Evolutionary conservation across 176 grass and related monocot species (phyloP), one percentile per base, ranked within the genome.

Genomic region (Lolium multiflorum): DNA sequence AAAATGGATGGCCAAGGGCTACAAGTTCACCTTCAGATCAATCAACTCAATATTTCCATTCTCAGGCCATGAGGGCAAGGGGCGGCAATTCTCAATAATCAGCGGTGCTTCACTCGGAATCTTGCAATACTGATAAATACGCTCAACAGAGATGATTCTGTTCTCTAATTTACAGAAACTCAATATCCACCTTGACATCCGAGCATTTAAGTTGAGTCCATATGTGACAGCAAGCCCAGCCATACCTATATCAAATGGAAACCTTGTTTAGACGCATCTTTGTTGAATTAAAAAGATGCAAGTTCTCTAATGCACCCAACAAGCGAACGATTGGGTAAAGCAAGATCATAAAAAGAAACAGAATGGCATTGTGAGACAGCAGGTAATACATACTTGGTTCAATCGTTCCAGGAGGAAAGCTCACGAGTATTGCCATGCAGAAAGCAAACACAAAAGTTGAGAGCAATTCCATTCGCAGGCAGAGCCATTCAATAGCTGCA

Each of bases 101-200:
- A 94, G 64, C 68, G 94, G 92, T 56, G 92, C 90, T 92, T 99
- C 97, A 46, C 90, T 92, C 70, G 94, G 88, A 78, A 99, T 94
- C 61, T 90, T 82, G 76, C 97, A 96, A 79, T 99, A 99, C 61
- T 99, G 97, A 86, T 96, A 92, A 83, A 99, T 99, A 78, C 97
- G 90, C 79, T 99, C 97, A 81, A 99, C 90, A 82, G 97, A 95
- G 77, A 99, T 99, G 37, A 99, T 94, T 96, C 90, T 94, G 80
- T 96, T 99, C 76, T 99, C 97, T 61, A 99, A 87, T 88, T 99
- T 99, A 80, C 94, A 96, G 87, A 99, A 99, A 73, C 97, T 99
- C 84, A 99, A 82, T 89, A 99, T 94, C 97, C 97, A 99, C 74
- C 92, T 90, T 84, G 97, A 99, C 83, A 99, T 87, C 47, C 97